Percentiles rank a stretch among this genome's conserved stretches.
These are phyloP conservation scores for Fusarium sp. DNA, from an alignment of 2,329 filamentous ascomycete genomes.

Conservation along the genomic window DNA sequence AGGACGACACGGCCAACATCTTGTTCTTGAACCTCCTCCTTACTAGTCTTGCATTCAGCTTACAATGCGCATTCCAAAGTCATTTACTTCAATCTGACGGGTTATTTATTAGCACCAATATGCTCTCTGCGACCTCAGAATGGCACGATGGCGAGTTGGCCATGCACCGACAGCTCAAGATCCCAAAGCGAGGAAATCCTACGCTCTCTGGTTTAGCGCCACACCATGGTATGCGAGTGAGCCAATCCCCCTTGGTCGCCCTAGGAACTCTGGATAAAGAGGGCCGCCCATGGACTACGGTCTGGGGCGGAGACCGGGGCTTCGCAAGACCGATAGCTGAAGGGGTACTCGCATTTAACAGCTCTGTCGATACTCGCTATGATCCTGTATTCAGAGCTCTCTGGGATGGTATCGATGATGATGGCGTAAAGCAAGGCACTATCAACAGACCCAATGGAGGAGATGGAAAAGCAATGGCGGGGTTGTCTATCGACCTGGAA, in stretches of 20 bases:
- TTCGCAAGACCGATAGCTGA: constrained; percentile 74
- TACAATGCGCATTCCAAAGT: constrained; percentile 20
- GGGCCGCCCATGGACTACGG: constrained; percentile 78
- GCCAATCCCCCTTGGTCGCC: constrained; percentile 75
- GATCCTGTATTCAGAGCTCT: constrained; percentile 80
- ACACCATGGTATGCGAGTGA: constrained; percentile 71
- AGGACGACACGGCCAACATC: constrained; percentile 10
- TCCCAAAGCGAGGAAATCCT: constrained; percentile 73
- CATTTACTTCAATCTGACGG: constrained; percentile 13
- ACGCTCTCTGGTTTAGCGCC: constrained; percentile 73
- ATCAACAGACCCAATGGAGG: constrained; percentile 58
- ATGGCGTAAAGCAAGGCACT: constrained; percentile 50
- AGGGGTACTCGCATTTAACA: constrained; percentile 73
- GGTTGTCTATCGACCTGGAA: constrained; percentile 67
- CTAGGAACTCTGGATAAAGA: constrained; percentile 77
- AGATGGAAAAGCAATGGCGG: constrained; percentile 58
- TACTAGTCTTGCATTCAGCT: constrained; percentile 2
- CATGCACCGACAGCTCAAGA: constrained; percentile 72
- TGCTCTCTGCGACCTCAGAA: constrained; percentile 49
- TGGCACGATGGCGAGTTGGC: constrained; percentile 77
- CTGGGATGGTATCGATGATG: constrained; percentile 64
- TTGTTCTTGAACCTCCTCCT: constrained; percentile 10
- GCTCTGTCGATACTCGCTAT: constrained; percentile 68
- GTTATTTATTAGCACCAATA: constrained; percentile 29
- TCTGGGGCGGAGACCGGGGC: constrained; percentile 81